Base-by-base conservation (phyloP, 2,329 filamentous ascomycete species). In the Venturia effusa region DNA sequence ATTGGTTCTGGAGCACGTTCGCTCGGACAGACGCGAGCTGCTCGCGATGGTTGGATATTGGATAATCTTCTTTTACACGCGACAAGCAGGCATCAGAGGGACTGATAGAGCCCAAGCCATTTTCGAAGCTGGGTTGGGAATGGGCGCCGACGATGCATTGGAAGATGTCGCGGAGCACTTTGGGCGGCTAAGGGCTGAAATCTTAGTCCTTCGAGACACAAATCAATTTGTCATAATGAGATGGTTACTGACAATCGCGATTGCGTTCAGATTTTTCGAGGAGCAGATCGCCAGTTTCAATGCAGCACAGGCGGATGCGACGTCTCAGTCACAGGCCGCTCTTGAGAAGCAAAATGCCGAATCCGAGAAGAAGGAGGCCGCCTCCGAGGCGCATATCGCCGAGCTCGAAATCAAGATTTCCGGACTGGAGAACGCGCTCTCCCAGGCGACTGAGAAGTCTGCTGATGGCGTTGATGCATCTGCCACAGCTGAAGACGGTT, bases 381-480 rank as follows among this genome's bases (percentile, higher is more conserved):
- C 11, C 15, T 34, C 17, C n/a, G 51, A 34, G 51, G 34, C 34
- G 27, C 51, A 57, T 27, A 34, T 57, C 34, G 15, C 30, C 15
- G 51, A 57, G 8, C 30, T 57, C 22, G 51, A 57, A 19, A 34
- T 57, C 51, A 57, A 57, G 51, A 34, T 24, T 19, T 57, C 51
- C 30, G 51, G 51, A 19, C 8, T 57, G 13, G 51, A 57, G 19
- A 57, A 57, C 51, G 51, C 51, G 17, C 27, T 57, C 2, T 32
- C 51, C 51, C 27, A 19, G 34, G 51, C 51, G 13, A 57, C 51
- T 57, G 51, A 57, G 51, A 57, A 57, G 51, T 57, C 51, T 34
- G 51, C 51, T 34, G 51, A 30, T 34, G 51, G 27, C 51, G 51
- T 19, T 5, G 15, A 34, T 22, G 51, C 51, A 57, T 34, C 51